Conservation (phyloP, 2,329 filamentous ascomycete species). For the Zopfia rhizophila region DNA sequence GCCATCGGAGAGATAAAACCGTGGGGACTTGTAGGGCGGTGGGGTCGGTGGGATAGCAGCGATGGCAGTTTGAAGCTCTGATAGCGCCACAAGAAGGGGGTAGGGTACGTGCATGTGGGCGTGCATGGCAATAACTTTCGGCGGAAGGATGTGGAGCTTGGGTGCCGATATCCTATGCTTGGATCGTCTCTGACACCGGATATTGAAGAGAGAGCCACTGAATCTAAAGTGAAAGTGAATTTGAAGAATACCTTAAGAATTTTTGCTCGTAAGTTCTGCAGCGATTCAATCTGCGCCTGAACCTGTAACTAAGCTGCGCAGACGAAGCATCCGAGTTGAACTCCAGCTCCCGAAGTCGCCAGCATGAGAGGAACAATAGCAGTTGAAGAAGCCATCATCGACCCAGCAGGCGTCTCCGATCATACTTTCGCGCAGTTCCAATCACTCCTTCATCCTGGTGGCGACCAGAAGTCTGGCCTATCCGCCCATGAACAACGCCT, state of each 20-base stretch:
- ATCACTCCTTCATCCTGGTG: constrained; percentile 34
- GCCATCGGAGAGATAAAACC: constrained; percentile 25
- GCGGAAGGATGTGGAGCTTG: no score
- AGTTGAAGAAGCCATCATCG: constrained; percentile 42
- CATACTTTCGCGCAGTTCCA: constrained; percentile 43
- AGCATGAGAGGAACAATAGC: constrained; percentile 40
- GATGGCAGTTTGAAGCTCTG: constrained; percentile 8
- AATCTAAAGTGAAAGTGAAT: no score
- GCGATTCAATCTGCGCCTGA: not conserved
- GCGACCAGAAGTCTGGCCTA: constrained; percentile 30
- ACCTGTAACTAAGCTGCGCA: not conserved
- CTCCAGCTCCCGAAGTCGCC: not conserved
- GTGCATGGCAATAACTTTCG: constrained; percentile 1
- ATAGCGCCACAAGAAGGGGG: not conserved
- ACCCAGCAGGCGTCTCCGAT: constrained; percentile 35
- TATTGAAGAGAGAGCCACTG: no score
- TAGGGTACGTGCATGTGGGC: constrained; percentile 13
- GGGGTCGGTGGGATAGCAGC: constrained; percentile 25
- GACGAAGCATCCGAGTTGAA: not conserved
- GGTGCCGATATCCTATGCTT: no score
- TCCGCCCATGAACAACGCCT: constrained; percentile 36
- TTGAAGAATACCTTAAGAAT: no score
- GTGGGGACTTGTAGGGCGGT: constrained; percentile 5
- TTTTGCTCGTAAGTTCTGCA: no score
- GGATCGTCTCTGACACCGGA: no score